These are phyloP conservation scores for Crucibulum laeve DNA, from an alignment of 768 basidiomycete genomes.

Conservation along the genomic window DNA sequence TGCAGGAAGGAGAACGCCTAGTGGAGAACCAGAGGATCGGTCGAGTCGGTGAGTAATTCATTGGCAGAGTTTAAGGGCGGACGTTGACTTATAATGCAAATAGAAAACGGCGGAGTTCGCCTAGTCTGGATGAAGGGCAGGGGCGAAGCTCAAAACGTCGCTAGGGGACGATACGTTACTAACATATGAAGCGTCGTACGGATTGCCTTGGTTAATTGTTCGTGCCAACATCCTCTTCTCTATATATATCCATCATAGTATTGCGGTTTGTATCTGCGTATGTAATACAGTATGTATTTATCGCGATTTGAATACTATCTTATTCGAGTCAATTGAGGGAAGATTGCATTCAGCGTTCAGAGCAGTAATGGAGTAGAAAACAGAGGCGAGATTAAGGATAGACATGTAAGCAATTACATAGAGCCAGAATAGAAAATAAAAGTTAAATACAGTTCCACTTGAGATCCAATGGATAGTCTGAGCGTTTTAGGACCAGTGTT, in stretches of 20 bases:
- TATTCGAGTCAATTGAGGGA: too few species aligned
- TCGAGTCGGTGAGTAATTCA: conserved; percentile 45
- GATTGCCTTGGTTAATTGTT: neutral
- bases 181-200: too few species aligned
- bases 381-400: too few species aligned
- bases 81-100: too few species aligned
- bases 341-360: too few species aligned
- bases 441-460: too few species aligned
- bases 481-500: too few species aligned
- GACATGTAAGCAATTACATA: too few species aligned
- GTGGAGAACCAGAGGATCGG: conserved; percentile 66
- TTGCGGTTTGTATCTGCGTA: neutral
- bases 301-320: neutral
- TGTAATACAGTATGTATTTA: neutral
- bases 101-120: conserved; percentile 74
- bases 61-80: conserved; percentile 4
- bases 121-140: conserved; percentile 62
- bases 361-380: too few species aligned
- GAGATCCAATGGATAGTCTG: too few species aligned
- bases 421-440: too few species aligned
- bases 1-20: conserved; percentile 48
- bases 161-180: too few species aligned
- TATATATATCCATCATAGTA: conserved; percentile 12
- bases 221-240: conserved; percentile 4
- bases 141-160: conserved; percentile 67